These are phyloP conservation scores for Hevea brasiliensis DNA, from an alignment of 345 rosid species.

Conservation along the genomic window DNA sequence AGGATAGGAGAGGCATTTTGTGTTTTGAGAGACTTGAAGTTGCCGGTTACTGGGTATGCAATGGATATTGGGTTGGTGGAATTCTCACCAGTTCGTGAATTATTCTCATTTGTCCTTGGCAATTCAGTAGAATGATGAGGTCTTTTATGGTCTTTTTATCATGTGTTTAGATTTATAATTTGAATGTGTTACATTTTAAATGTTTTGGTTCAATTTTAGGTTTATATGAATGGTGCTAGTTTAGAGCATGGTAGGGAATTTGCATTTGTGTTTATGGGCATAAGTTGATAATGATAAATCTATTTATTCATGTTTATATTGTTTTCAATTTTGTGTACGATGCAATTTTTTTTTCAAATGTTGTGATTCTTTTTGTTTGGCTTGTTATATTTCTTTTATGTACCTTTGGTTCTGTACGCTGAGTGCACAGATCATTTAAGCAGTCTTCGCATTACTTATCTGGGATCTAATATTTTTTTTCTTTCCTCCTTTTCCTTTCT, in stretches of 20 bases:
- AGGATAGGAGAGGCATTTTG: conserved; percentile 82
- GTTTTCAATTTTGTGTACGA: background rate
- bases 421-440: background rate
- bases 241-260: conserved; percentile 13
- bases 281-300: conserved; percentile 5
- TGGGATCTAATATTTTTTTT: background rate
- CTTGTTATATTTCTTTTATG: background rate
- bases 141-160: background rate
- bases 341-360: background rate
- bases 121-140: conserved; percentile 37
- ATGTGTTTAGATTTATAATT: conserved; percentile 8
- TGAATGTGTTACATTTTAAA: conserved; percentile 10
- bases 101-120: conserved; percentile 78
- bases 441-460: background rate
- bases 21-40: conserved; percentile 84
- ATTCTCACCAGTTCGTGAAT: conserved; percentile 83
- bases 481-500: no score
- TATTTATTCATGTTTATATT: background rate
- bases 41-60: conserved; percentile 82
- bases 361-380: background rate
- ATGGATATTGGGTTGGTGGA: conserved; percentile 90
- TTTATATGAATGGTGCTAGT: conserved; percentile 8
- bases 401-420: background rate
- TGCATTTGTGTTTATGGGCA: conserved; percentile 5
- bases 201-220: conserved; percentile 6